phyloP scores from a whole-genome alignment of 176 grass and related monocot genomes.

The bread wheat (Triticum aestivum) region IWGSC_CS_RefSeq_v2.1 NC_057795.1:679233609-679234108 shows the following conservation, averaged over 20 bases:
- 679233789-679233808: neutral
- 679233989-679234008: too few relatives aligned
- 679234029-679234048: too few relatives aligned
- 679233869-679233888: neutral
- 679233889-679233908: neutral
- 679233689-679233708: slow-evolving; percentile 12
- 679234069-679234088: too few relatives aligned
- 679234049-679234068: too few relatives aligned
- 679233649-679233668: neutral
- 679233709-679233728: slow-evolving; percentile 10
- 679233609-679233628: neutral
- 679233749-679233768: slow-evolving; percentile 47
- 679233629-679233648: neutral
- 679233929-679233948: too few relatives aligned
- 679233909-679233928: neutral
- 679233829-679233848: neutral
- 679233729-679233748: neutral
- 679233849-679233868: neutral
- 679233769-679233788: slow-evolving; percentile 21
- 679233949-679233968: too few relatives aligned
- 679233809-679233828: neutral
- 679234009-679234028: too few relatives aligned
- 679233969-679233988: too few relatives aligned
- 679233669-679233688: neutral
- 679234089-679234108: too few relatives aligned